phyloP scores from a whole-genome alignment of 345 rosid species.

The Pistacia atlantica region DNA sequence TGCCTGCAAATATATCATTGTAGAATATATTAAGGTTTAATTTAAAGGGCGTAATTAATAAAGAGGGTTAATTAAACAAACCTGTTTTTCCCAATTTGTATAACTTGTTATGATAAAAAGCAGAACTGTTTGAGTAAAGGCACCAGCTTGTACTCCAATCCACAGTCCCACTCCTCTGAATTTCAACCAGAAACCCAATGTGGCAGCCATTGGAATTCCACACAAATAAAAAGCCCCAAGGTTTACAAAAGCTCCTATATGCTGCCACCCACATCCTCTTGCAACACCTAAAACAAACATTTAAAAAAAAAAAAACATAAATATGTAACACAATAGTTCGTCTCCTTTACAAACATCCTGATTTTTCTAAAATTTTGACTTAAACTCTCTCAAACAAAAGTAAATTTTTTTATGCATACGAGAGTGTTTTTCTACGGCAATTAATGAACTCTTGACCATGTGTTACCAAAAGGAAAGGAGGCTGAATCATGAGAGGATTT shows the following conservation, averaged over 20 bases:
- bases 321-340: too few species aligned
- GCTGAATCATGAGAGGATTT: too few species aligned
- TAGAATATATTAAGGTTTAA: too few species aligned
- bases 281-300: slow-evolving; percentile 51
- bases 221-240: slow-evolving; percentile 67
- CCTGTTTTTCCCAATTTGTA: slow-evolving; percentile 73
- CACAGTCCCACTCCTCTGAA: slow-evolving; percentile 61
- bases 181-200: slow-evolving; percentile 57
- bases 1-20: slow-evolving; percentile 32
- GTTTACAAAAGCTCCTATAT: slow-evolving; percentile 74
- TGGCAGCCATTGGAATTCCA: slow-evolving; percentile 64
- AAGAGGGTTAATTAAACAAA: slow-evolving; percentile 11
- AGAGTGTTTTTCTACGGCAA: too few species aligned
- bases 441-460: too few species aligned
- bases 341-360: too few species aligned
- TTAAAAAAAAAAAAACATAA: too few species aligned
- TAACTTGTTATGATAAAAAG: slow-evolving; percentile 52
- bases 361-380: too few species aligned
- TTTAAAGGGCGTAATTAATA: too few species aligned
- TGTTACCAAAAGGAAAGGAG: too few species aligned
- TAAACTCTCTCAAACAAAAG: too few species aligned
- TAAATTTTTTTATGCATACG: too few species aligned
- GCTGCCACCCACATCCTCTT: slow-evolving; percentile 92
- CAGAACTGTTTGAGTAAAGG: slow-evolving; percentile 48
- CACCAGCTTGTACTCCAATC: slow-evolving; percentile 73